Conservation (phyloP, 441 rosid species). For the Francoa sonchifolia region DNA sequence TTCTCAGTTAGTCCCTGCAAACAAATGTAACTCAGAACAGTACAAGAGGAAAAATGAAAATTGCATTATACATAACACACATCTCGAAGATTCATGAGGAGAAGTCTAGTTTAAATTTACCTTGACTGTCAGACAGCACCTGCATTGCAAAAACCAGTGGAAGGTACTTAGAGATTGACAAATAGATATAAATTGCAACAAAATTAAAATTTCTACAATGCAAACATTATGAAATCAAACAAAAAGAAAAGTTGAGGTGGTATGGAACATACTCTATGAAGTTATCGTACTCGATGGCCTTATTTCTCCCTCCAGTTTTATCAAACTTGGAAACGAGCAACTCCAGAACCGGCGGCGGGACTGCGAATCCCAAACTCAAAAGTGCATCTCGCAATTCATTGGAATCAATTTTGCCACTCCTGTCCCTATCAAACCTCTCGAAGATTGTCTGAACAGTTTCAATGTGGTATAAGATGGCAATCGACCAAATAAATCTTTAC, state of each 20-base stretch:
- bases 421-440: conserved; percentile 66
- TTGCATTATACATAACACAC: too few relatives aligned
- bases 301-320: conserved; percentile 57
- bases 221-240: too few relatives aligned
- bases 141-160: conserved; percentile 20
- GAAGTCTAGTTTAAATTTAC: conserved; percentile 35
- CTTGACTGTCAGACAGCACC: conserved; percentile 94
- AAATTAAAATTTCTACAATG: too few relatives aligned
- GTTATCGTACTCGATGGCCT: conserved; percentile 77
- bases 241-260: conserved; percentile 5
- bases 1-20: conserved; percentile 77
- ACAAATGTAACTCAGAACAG: not conserved
- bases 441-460: conserved; percentile 61
- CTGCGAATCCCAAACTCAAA: conserved; percentile 56
- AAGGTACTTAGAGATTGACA: too few relatives aligned
- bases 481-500: too few relatives aligned
- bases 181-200: too few relatives aligned
- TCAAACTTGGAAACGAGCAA: conserved; percentile 75
- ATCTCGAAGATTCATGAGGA: too few relatives aligned
- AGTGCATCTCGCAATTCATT: conserved; percentile 80
- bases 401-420: conserved; percentile 62
- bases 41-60: too few relatives aligned
- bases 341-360: conserved; percentile 56
- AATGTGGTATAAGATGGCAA: too few relatives aligned
- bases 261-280: conserved; percentile 92